Evolutionary conservation across 2,329 filamentous ascomycete genomes (phyloP).

Genomic region (Colletotrichum limetticola): DNA sequence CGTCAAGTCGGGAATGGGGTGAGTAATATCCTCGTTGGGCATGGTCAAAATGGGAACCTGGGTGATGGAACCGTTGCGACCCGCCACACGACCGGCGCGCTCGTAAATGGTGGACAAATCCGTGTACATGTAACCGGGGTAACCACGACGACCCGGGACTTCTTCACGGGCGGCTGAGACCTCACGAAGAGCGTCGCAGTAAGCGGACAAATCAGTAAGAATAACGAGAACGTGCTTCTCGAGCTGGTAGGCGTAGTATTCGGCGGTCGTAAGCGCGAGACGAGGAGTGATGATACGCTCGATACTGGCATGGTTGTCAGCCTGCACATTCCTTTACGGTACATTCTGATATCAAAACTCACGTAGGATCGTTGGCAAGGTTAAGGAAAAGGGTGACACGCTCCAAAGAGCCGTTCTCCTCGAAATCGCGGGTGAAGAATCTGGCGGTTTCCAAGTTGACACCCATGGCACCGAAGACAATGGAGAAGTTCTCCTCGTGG

Average conservation of each 20-base stretch:
- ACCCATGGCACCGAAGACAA: conserved; percentile 99
- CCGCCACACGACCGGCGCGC: conserved; percentile 95
- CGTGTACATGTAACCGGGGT: conserved; percentile 99
- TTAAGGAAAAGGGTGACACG: conserved; percentile 98
- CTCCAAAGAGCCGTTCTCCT: conserved; percentile 99
- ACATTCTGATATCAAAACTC: conserved; percentile 49
- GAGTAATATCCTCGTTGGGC: conserved; percentile 99
- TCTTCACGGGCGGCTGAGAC: conserved; percentile 98
- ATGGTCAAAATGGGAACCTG: conserved; percentile 99
- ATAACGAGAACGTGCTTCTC: conserved; percentile 99
- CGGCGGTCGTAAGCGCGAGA: conserved; percentile 96
- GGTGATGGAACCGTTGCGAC: conserved; percentile 97
- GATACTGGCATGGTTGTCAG: conserved; percentile 68
- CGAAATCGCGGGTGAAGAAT: conserved; percentile 98
- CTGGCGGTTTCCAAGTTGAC: conserved; percentile 98
- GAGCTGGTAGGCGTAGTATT: conserved; percentile 99
- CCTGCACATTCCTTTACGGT: not conserved
- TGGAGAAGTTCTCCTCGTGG: conserved; percentile 99
- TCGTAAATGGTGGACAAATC: conserved; percentile 99
- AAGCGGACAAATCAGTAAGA: conserved; percentile 95
- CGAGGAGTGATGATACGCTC: conserved; percentile 99
- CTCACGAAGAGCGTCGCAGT: conserved; percentile 98
- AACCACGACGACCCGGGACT: conserved; percentile 98
- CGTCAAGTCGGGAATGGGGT: conserved; percentile 98
- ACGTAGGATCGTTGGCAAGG: conserved; percentile 99